Evolutionary conservation across 1,284 basidiomycete genomes (phyloP), one percentile per base, ranked within the genome.

Genomic region (Cutaneotrichosporon spelunceum): DNA sequence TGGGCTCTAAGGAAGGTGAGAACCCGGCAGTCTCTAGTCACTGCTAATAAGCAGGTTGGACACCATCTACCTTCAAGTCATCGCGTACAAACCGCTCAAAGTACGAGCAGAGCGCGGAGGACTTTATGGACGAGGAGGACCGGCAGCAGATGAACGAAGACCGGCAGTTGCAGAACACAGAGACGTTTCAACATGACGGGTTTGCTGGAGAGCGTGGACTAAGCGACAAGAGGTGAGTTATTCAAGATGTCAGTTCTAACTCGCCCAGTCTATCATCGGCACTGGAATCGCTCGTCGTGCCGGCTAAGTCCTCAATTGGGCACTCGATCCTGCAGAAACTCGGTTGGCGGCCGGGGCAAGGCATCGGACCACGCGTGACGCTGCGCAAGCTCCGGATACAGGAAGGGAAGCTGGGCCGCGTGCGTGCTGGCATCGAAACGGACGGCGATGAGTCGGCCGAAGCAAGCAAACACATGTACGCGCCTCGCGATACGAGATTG

Each of bases 51-150:
- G 3, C 68, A 93, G 94, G 96, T 85, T 99, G 95, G 94, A 80
- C 90, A 4, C 95, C 95, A 0, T 84, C 88, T 11, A 89, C 90
- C 3, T 99, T 98, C 76, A 87, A 91, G 23, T 94, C 92, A 0
- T 94, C 91, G 11, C 84, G 91, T 23, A 79, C 79, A 19, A 88
- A 90, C 48, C 84, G 91, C 36, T 86, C 87, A 0, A 48, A 60
- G 27, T 87, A 87, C 71, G 79, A 82, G 19, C 75, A 78, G 65
- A 83, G 85, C 13, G 87, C 89, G 0, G 91, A 97, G 74, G 95
- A 98, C 76, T 98, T 93, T 76, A 99, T 99, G 95, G 95, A 99
- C 79, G 95, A 97, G 49, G 96, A 99, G 79, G 95, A 97, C 77
- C 80, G 95, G n/a, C 85, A 87, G 42, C 90, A 91, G 65, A 76